Base-by-base conservation (phyloP, 768 basidiomycete species). In the Tephrocybe rancida region DNA sequence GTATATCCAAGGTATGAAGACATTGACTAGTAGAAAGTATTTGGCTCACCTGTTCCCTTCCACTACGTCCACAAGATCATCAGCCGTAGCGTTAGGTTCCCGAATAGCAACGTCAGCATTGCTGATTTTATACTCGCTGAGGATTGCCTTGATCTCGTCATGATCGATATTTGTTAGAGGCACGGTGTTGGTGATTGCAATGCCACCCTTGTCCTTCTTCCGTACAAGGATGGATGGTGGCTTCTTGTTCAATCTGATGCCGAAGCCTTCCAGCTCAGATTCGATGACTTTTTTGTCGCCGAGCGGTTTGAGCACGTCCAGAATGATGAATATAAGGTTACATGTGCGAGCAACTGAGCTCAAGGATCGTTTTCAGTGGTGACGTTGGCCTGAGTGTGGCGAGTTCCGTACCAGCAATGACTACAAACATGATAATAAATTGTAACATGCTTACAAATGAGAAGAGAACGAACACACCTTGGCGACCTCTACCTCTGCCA, bases 291-390 rank as follows among this genome's bases (percentile, higher is more conserved):
- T 88, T 65, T 97, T 94, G 76, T 98, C 96, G 22, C 89, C 91
- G 16, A 98, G 83, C n/a, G 97, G 97, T 73, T 98, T 99, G 30
- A 97, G 83, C 24, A 99, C 97, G 64, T 99, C 97, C 44, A 99
- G 84, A 25, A 98, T 91, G 69, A 99, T 98, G 72, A 98, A 98
- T 56, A 99, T 98, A 30, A 98, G 86, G 70, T 98, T 93, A 70
- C 97, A 98, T 35, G 97, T 98, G 55, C 97, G 86, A 7, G 97
- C 96, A 60, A 99, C 97, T 92, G 73, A 25, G n/a, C 39, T 38
- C 29, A 44, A 50, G 25, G 19, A 44, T 55, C 19, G 55, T 39
- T 60, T 58, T 61, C 29, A 25, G 49, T 52, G 50, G 54, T 34
- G 49, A 5, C 9, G 10, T 48, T 55, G 48, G 49, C 38, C 39